A percentile compares a stretch with the other conserved stretches of the same genome.
Evolutionary conservation across 768 basidiomycete genomes (phyloP).

Genomic region (Tricholomella constricta): DNA sequence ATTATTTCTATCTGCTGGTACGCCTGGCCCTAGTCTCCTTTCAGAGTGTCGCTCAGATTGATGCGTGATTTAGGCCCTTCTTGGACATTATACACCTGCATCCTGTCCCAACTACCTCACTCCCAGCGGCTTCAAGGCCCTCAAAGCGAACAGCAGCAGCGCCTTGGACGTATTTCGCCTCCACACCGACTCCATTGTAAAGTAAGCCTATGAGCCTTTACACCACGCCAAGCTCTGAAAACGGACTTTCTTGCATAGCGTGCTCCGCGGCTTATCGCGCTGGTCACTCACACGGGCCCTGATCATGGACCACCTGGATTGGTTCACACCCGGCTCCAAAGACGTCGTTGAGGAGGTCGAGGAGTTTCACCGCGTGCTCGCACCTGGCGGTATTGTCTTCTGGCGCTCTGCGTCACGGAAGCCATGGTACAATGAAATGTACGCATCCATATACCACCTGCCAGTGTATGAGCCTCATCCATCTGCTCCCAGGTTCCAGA

Average conservation of each 20-base stretch:
- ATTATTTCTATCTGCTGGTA: conserved; percentile 66
- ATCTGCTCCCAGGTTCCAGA: conserved; percentile 44
- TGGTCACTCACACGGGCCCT: conserved; percentile 61
- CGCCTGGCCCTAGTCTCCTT: conserved; percentile 9
- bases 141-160: conserved; percentile 49
- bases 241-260: conserved; percentile 19
- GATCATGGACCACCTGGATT: conserved; percentile 74
- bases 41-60: background rate
- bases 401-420: conserved; percentile 65
- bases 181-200: conserved; percentile 72
- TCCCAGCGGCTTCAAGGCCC: conserved; percentile 54
- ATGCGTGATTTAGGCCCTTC: conserved; percentile 33
- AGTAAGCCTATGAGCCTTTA: conserved; percentile 40
- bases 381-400: conserved; percentile 59
- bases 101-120: conserved; percentile 70
- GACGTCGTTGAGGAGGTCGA: conserved; percentile 54
- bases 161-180: conserved; percentile 59
- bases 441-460: background rate
- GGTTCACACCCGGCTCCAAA: conserved; percentile 49
- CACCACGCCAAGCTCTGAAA: background rate
- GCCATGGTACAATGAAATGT: conserved; percentile 68
- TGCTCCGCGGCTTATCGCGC: conserved; percentile 32
- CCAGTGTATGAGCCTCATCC: too few relatives aligned
- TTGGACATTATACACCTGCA: conserved; percentile 56
- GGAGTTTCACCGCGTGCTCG: conserved; percentile 58